Percentiles rank a stretch among this genome's conserved stretches.
Conservation (phyloP, 352 stramenopile genomes). For the Aphanomyces astaci region DNA sequence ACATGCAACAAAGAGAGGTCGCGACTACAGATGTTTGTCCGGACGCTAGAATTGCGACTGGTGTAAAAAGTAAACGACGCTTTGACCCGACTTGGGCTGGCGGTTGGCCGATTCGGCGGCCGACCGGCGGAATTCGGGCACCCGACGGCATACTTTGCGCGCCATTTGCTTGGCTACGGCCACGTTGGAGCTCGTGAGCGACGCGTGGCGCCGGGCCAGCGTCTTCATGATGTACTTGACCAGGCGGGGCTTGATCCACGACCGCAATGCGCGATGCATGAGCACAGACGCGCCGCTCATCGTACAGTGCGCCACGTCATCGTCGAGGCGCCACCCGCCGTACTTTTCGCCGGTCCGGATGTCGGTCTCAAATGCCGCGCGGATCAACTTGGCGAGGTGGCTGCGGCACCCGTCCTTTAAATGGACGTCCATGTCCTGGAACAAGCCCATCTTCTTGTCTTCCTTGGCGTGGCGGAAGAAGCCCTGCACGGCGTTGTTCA, state of each 20-base stretch:
- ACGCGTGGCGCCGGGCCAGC: conserved; percentile 38
- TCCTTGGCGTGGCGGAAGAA: conserved; percentile 31
- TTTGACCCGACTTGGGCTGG: not conserved
- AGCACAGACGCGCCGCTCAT: conserved; percentile 4
- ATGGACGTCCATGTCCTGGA: conserved; percentile 41
- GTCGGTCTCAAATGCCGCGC: conserved; percentile 42
- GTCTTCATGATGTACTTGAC: conserved; percentile 38
- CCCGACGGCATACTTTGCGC: not conserved
- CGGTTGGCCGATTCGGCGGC: not conserved
- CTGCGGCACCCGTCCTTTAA: conserved; percentile 48
- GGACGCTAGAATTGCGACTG: not conserved
- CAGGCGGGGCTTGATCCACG: conserved; percentile 41
- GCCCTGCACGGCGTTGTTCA: conserved; percentile 30
- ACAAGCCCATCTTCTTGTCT: conserved; percentile 26
- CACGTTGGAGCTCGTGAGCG: conserved; percentile 35
- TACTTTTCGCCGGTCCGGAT: conserved; percentile 34
- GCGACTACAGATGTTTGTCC: not conserved
- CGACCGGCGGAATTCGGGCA: not conserved
- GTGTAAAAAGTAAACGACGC: conserved; percentile 1
- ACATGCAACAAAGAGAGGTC: no score
- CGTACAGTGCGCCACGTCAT: conserved; percentile 24
- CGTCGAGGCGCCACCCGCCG: conserved; percentile 26
- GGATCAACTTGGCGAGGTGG: conserved; percentile 48
- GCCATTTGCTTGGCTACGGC: conserved; percentile 29
- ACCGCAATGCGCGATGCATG: conserved; percentile 37